phyloP scores from a whole-genome alignment of 768 basidiomycete genomes.

The Dictyophora rubrovolvata region DNA sequence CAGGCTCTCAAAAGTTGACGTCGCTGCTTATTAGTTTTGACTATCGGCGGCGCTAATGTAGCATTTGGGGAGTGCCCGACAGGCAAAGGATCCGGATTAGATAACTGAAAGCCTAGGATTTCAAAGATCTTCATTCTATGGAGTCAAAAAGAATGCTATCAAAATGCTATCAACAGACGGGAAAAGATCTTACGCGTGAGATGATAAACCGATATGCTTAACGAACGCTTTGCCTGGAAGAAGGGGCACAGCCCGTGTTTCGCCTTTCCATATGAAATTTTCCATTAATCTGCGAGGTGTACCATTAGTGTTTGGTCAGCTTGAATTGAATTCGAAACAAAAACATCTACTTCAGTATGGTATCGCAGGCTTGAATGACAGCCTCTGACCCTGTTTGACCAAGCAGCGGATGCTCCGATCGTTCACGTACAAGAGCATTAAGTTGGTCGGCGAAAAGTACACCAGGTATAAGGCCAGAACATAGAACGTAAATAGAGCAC shows the following conservation, averaged over 20 bases:
- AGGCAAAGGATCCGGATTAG: slow-evolving; percentile 12
- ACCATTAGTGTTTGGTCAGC: slow-evolving; percentile 5
- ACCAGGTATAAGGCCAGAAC: slow-evolving; percentile 61
- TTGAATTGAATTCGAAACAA: slow-evolving; percentile 1
- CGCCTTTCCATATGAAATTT: slow-evolving; percentile 65
- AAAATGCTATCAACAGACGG: slow-evolving; percentile 5
- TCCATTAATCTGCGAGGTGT: slow-evolving; percentile 50
- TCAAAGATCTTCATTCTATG: slow-evolving; percentile 33
- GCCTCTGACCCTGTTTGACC: slow-evolving; percentile 48
- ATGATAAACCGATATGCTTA: slow-evolving; percentile 57
- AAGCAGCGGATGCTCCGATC: slow-evolving; percentile 41
- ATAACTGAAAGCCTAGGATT: slow-evolving; percentile 25
- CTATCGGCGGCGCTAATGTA: slow-evolving; percentile 44
- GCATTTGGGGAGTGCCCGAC: slow-evolving; percentile 15
- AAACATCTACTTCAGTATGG: slow-evolving; percentile 47
- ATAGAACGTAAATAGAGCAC: slow-evolving; percentile 65
- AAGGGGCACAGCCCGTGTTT: slow-evolving; percentile 47
- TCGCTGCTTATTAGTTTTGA: slow-evolving; percentile 40
- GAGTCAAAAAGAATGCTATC: slow-evolving; percentile 6
- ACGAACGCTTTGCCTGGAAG: slow-evolving; percentile 41
- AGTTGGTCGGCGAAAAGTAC: slow-evolving; percentile 54
- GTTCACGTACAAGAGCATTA: slow-evolving; percentile 57
- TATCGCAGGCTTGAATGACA: slow-evolving; percentile 52
- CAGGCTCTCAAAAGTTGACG: slow-evolving; percentile 66
- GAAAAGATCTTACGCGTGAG: slow-evolving; percentile 37